Evolutionary conservation across 441 rosid species (phyloP).

Genomic region (Hura crepitans): DNA sequence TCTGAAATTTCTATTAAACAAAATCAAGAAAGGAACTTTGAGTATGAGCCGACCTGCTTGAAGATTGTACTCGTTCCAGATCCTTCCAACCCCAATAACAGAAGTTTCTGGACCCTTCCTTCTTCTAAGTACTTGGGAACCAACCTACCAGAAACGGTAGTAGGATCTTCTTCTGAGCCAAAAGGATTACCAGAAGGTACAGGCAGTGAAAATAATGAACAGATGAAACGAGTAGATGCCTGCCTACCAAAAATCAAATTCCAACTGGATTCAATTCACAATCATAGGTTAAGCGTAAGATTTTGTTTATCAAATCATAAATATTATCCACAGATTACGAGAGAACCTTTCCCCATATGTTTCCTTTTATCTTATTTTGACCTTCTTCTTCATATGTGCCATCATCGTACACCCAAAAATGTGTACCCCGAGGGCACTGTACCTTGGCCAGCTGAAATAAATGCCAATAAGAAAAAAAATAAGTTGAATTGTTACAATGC

Average conservation of each 20-base stretch:
- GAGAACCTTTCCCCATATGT: constrained; percentile 48
- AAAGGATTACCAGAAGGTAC: constrained; percentile 60
- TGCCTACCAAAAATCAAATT: constrained; percentile 41
- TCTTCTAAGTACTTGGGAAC: constrained; percentile 66
- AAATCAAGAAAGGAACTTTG: background rate
- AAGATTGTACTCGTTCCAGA: constrained; percentile 91
- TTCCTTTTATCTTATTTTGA: constrained; percentile 44
- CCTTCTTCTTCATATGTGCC: constrained; percentile 49
- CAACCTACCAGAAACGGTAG: constrained; percentile 31
- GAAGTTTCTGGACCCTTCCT: constrained; percentile 58
- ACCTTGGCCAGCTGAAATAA: constrained; percentile 41
- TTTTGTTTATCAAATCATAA: background rate
- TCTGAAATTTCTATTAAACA: background rate
- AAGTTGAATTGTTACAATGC: background rate
- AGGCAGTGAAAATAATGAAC: constrained; percentile 74
- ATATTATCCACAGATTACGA: constrained; percentile 25
- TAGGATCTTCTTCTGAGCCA: constrained; percentile 47
- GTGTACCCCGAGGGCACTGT: constrained; percentile 43
- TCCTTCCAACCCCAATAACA: constrained; percentile 68
- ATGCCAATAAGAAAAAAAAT: constrained; percentile 3
- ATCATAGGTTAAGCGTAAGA: background rate
- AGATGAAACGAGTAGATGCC: constrained; percentile 77
- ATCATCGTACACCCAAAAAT: constrained; percentile 48
- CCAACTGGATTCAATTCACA: constrained; percentile 29
- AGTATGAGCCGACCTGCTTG: constrained; percentile 56